Conservation (phyloP, 306 rosid genomes). For the Corylus avellana region DNA sequence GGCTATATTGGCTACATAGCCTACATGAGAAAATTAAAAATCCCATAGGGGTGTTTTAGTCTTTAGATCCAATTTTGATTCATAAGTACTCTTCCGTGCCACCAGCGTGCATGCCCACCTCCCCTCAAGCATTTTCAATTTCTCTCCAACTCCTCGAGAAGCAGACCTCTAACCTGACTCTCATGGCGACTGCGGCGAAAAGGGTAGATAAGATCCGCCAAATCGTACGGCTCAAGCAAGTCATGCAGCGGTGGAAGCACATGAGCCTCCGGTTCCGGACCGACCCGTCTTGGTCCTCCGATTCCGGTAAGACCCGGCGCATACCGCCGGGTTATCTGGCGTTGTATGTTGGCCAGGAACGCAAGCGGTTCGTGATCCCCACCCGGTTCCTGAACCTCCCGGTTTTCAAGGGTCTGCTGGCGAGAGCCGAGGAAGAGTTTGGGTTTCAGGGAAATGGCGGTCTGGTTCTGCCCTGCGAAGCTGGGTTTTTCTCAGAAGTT, state of each 20-base stretch:
- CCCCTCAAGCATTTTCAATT: neutral
- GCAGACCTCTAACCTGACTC: neutral
- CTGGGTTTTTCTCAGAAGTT: slow-evolving; percentile 23
- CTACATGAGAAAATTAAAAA: too few relatives aligned
- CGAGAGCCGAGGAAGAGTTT: slow-evolving; percentile 48
- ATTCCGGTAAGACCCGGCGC: neutral
- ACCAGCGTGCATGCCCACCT: neutral
- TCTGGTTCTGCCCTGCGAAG: slow-evolving; percentile 37
- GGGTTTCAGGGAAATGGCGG: slow-evolving; percentile 40
- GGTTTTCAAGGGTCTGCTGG: slow-evolving; percentile 34
- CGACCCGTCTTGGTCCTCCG: neutral
- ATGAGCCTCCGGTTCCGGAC: slow-evolving; percentile 20
- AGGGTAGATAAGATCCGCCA: slow-evolving; percentile 51
- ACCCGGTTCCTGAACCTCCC: slow-evolving; percentile 53
- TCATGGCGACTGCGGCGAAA: slow-evolving; percentile 42
- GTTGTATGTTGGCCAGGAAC: slow-evolving; percentile 47
- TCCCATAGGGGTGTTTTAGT: too few relatives aligned
- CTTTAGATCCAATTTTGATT: too few relatives aligned
- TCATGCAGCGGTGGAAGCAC: slow-evolving; percentile 34
- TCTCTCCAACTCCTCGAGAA: too few relatives aligned
- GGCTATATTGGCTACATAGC: too few relatives aligned
- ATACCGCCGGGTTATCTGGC: slow-evolving; percentile 39
- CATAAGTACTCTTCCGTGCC: too few relatives aligned
- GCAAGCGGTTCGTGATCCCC: slow-evolving; percentile 46
- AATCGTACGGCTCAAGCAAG: slow-evolving; percentile 41